Percentiles rank a stretch among this genome's conserved stretches.
phyloP scores from a whole-genome alignment of 305 asterid genomes.

The Euphrasia arctica region DNA sequence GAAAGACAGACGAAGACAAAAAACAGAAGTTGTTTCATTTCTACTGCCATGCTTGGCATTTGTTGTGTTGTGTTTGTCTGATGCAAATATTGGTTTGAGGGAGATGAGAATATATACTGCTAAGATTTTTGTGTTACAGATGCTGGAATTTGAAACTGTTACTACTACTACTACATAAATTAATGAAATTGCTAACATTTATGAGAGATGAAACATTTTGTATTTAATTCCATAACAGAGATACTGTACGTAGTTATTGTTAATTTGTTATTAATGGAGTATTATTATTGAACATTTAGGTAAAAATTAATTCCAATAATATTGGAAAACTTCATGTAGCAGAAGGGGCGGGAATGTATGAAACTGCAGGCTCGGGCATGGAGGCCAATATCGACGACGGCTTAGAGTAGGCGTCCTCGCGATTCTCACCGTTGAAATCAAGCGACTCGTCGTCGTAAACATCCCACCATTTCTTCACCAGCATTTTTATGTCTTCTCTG shows the following conservation, averaged over 20 bases:
- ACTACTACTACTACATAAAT: too few relatives aligned
- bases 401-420: constrained; percentile 24
- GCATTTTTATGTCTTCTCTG: constrained; percentile 46
- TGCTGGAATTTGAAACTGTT: too few relatives aligned
- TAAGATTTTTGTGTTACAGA: too few relatives aligned
- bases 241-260: too few relatives aligned
- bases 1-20: not conserved
- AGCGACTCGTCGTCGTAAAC: constrained; percentile 44
- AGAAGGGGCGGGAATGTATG: constrained; percentile 50
- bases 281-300: not conserved
- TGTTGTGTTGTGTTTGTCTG: not conserved
- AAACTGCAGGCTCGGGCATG: constrained; percentile 43
- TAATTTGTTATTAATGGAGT: too few relatives aligned
- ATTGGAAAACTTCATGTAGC: constrained; percentile 32
- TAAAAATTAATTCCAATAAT: not conserved
- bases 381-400: constrained; percentile 36
- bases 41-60: not conserved
- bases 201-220: not conserved
- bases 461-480: constrained; percentile 63
- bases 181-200: not conserved
- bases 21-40: constrained; percentile 24
- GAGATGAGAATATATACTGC: not conserved
- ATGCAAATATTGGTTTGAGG: not conserved
- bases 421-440: constrained; percentile 35
- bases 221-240: too few relatives aligned